Base-by-base conservation (phyloP, 164 flowering plant species). In the Platanus orientalis region DNA sequence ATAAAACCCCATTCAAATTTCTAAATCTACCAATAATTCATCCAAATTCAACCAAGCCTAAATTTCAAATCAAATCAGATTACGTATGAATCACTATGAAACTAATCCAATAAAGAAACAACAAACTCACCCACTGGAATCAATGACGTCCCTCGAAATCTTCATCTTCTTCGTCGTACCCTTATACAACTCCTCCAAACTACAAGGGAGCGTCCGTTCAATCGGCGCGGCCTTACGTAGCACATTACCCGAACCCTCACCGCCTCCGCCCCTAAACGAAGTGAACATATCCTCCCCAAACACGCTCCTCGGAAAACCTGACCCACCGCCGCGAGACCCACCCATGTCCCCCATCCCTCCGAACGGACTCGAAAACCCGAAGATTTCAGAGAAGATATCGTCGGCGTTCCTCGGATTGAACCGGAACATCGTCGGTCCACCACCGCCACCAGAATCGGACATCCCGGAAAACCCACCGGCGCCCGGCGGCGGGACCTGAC, bases 81-180 rank as follows among this genome's bases (percentile, higher is more conserved):
- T 5, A 34, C 10, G 39, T 34, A 34, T 5, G 39, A n/a, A n/a
- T 10, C 3, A 10, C 16, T 28, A 48, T 61, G 5, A 16, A 25
- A 30, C 6, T 21, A 25, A 36, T 27, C 16, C 30, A 13, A 19
- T 23, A 6, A 47, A 12, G 45, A n/a, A 32, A 3, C 10, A 48
- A 21, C 25, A 47, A 70, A 66, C 84, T 83, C 75, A 93, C 98
- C 97, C 94, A 60, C 55, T 79, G 29, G 83, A n/a, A 80, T 89
- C 97, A 12, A 65, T 55, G 16, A 80, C 92, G 62, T 90, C 96
- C 75, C 98, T 83, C 0, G 98, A 90, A 65, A 92, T 88, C 78
- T 87, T 92, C 98, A 93, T 90, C 89, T 86, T 90, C 79, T 90
- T 93, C 17, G 91, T 81, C 14, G 94, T 85, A 24, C 98, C 98